Conservation (phyloP, 805 yeast species). For the Pichia nakasei region DNA sequence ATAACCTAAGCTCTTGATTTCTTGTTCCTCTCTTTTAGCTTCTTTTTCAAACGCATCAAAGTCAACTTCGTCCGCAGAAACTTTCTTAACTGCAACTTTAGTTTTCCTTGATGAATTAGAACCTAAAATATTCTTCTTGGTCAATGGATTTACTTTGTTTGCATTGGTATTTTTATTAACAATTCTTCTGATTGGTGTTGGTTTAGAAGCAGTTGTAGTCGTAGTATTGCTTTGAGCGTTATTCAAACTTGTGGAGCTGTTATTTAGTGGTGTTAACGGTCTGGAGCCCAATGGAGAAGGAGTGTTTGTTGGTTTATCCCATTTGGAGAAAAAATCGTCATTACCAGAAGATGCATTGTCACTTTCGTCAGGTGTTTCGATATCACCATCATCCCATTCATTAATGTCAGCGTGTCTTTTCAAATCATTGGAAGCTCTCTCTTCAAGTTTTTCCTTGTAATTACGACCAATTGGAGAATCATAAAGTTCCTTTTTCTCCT, state of each 20-base stretch:
- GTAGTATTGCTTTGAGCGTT: neutral
- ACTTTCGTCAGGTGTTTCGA: slow-evolving; percentile 48
- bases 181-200: slow-evolving; percentile 26
- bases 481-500: slow-evolving; percentile 71
- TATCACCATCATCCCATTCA: slow-evolving; percentile 45
- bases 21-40: slow-evolving; percentile 77
- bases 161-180: slow-evolving; percentile 21
- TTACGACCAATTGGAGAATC: slow-evolving; percentile 69
- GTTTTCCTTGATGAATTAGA: slow-evolving; percentile 46
- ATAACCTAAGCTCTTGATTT: slow-evolving; percentile 47
- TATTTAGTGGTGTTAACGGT: slow-evolving; percentile 33
- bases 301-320: slow-evolving; percentile 71
- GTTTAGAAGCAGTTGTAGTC: slow-evolving; percentile 9
- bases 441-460: slow-evolving; percentile 72
- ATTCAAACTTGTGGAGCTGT: neutral
- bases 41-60: slow-evolving; percentile 60
- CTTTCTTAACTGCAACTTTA: slow-evolving; percentile 50
- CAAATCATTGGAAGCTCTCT: slow-evolving; percentile 59
- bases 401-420: slow-evolving; percentile 63
- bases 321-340: slow-evolving; percentile 86
- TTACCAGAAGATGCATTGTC: slow-evolving; percentile 30
- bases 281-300: slow-evolving; percentile 40
- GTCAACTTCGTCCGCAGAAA: slow-evolving; percentile 41
- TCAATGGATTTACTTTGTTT: slow-evolving; percentile 9
- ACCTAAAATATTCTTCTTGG: slow-evolving; percentile 31